These are phyloP conservation scores for Setaria viridis DNA, from an alignment of 202 grass and related monocot genomes.

Conservation along the genomic window DNA sequence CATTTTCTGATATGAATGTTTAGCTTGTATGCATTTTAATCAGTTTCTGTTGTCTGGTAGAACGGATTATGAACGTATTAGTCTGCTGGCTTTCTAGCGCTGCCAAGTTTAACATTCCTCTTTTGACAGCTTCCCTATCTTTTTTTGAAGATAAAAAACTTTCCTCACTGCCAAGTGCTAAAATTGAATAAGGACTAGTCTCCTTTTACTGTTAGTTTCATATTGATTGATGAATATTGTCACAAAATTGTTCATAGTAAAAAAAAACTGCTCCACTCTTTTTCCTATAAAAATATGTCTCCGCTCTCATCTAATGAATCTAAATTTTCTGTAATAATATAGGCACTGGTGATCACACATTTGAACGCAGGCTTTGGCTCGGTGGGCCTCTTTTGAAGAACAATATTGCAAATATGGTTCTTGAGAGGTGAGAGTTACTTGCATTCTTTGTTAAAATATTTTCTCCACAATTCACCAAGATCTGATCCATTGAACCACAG, in stretches of 20 bases:
- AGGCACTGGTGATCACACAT: conserved; percentile 98
- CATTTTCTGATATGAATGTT: background rate
- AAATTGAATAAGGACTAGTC: background rate
- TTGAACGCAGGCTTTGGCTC: conserved; percentile 88
- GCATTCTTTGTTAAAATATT: background rate
- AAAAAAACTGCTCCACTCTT: background rate
- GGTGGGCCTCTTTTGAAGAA: conserved; percentile 85
- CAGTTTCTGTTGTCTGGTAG: background rate
- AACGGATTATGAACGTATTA: background rate
- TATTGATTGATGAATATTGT: background rate
- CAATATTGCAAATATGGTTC: conserved; percentile 99
- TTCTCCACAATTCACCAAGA: background rate
- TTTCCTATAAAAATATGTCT: background rate
- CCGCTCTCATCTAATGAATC: conserved; percentile 1
- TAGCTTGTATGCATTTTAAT: background rate
- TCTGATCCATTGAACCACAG: conserved; percentile 54
- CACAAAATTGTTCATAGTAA: background rate
- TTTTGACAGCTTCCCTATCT: background rate
- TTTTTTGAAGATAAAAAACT: background rate
- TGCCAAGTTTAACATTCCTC: no score
- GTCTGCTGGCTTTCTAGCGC: background rate
- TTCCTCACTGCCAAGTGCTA: background rate
- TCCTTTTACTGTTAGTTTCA: conserved; percentile 20
- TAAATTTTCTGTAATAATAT: conserved; percentile 33
- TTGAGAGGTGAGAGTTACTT: conserved; percentile 83